Conservation (phyloP, 1,284 basidiomycete genomes). For the Hypsizygus ulmarius region DNA sequence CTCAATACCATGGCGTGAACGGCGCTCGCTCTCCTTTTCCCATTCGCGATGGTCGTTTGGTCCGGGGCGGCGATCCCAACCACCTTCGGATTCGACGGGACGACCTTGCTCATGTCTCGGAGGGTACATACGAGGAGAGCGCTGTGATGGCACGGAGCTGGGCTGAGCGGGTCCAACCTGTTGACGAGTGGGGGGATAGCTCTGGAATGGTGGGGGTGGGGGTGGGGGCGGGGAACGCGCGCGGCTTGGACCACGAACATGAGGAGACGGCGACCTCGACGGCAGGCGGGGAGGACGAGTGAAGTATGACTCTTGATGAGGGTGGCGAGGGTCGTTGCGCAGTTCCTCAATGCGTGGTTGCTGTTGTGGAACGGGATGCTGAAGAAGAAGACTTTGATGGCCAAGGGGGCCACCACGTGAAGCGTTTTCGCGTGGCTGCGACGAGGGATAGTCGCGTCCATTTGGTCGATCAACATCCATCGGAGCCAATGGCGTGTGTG, state of each 20-base stretch:
- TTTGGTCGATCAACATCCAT: conserved; percentile 81
- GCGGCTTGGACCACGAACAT: conserved; percentile 37
- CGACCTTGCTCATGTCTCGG: conserved; percentile 38
- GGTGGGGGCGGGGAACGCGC: conserved; percentile 49
- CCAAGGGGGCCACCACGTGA: conserved; percentile 48
- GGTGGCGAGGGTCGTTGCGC: conserved; percentile 40
- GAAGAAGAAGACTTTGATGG: conserved; percentile 56
- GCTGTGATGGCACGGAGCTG: conserved; percentile 39
- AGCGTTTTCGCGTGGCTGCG: conserved; percentile 39
- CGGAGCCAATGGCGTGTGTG: conserved; percentile 72
- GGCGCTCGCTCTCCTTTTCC: conserved; percentile 45
- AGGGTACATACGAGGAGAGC: conserved; percentile 54
- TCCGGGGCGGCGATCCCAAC: conserved; percentile 53
- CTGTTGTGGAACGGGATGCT: conserved; percentile 62
- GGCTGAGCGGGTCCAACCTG: conserved; percentile 55
- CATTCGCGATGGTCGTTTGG: conserved; percentile 46
- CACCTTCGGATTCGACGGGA: conserved; percentile 42
- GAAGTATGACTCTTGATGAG: conserved; percentile 55
- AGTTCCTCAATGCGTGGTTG: conserved; percentile 47
- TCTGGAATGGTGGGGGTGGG: conserved; percentile 42
- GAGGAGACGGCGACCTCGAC: conserved; percentile 56
- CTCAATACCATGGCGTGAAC: conserved; percentile 46
- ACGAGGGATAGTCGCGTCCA: conserved; percentile 48
- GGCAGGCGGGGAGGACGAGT: conserved; percentile 44
- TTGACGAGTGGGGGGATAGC: conserved; percentile 46